A percentile compares a stretch with the other conserved stretches of the same genome.
These are phyloP conservation scores for Crithidia fasciculata DNA, from an alignment of 208 protist species.

Conservation along the genomic window DNA sequence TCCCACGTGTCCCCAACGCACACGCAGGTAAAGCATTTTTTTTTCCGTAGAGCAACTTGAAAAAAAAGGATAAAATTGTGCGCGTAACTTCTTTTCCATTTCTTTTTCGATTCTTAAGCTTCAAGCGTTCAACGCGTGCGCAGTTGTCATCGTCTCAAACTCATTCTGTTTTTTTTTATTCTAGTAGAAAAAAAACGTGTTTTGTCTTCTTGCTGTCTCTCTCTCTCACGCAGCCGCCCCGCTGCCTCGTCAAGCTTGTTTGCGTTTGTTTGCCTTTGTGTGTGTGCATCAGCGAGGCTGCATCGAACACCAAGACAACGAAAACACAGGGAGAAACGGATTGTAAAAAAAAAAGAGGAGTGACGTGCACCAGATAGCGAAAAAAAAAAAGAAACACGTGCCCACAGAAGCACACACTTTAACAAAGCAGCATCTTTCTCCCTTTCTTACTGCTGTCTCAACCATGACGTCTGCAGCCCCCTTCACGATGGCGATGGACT, in stretches of 20 bases:
- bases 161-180: not conserved
- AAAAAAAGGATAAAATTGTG: not conserved
- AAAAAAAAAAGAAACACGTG: not conserved
- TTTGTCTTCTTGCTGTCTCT: too few relatives aligned
- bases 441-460: not conserved
- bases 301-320: too few relatives aligned
- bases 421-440: not conserved
- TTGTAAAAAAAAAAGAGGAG: too few relatives aligned
- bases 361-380: too few relatives aligned
- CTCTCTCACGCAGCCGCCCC: too few relatives aligned
- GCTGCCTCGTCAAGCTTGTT: too few relatives aligned
- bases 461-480: conserved; percentile 20
- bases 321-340: too few relatives aligned
- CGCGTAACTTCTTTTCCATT: too few relatives aligned
- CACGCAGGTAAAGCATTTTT: not conserved
- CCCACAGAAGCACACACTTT: conserved; percentile 2
- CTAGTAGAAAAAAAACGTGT: not conserved
- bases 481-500: conserved; percentile 51
- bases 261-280: too few relatives aligned
- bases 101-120: too few relatives aligned
- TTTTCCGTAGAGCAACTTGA: not conserved
- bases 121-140: too few relatives aligned
- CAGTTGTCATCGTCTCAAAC: not conserved
- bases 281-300: too few relatives aligned
- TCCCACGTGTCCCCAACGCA: not conserved